Conservation (phyloP, 2,329 filamentous ascomycete species). For the Alternaria arbusti region DNA sequence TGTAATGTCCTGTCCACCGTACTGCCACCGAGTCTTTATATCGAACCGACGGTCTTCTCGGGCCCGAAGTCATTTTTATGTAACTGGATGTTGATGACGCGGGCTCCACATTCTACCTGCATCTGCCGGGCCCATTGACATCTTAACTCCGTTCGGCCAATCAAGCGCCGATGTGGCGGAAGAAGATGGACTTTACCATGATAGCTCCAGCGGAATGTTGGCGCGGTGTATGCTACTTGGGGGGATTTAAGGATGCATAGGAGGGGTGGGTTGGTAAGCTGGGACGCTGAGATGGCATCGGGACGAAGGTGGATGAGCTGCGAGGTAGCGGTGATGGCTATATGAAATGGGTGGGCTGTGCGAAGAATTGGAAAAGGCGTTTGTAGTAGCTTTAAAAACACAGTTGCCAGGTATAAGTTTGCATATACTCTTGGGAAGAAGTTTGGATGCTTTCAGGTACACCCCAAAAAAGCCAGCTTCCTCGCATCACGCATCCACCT, state of each 20-base stretch:
- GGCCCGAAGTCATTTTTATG: conserved; percentile 3
- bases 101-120: not conserved
- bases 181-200: not conserved
- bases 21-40: not conserved
- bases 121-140: not conserved
- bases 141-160: conserved; percentile 8
- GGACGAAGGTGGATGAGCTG: not conserved
- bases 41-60: not conserved
- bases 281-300: no score
- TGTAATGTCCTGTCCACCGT: not conserved
- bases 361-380: not conserved
- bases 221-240: not conserved
- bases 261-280: not conserved
- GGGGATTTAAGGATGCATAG: not conserved
- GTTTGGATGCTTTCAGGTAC: not conserved
- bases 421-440: no score
- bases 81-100: conserved; percentile 6
- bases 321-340: no score
- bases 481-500: not conserved
- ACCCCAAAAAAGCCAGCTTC: fast-evolving
- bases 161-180: not conserved
- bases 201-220: not conserved
- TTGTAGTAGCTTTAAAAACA: no score
- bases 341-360: no score
- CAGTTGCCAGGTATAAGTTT: no score